These are phyloP conservation scores for Aspergillus steynii DNA, from an alignment of 495 filamentous ascomycete genomes.

Conservation along the genomic window DNA sequence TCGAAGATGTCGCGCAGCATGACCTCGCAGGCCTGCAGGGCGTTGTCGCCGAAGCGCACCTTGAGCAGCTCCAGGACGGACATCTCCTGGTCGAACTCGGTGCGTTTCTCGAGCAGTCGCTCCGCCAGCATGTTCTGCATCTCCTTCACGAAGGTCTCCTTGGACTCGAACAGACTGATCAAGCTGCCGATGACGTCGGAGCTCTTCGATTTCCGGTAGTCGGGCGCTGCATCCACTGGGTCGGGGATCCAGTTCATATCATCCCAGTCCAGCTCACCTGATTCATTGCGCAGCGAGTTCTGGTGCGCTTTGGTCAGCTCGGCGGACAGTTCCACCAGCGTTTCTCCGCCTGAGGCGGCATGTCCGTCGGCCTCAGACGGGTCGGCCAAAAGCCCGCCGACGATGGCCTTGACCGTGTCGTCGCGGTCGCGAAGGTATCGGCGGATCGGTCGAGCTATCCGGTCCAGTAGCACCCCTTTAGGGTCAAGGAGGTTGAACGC, in stretches of 20 bases:
- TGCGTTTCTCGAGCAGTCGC: conserved; percentile 71
- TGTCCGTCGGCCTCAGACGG: conserved; percentile 49
- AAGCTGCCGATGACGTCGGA: conserved; percentile 91
- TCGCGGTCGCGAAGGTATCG: conserved; percentile 90
- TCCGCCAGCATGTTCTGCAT: conserved; percentile 83
- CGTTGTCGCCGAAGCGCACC: conserved; percentile 79
- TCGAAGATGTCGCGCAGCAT: conserved; percentile 96
- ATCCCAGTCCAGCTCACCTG: conserved; percentile 78
- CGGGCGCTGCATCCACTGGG: conserved; percentile 87
- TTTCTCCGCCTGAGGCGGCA: conserved; percentile 38
- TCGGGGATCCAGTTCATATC: conserved; percentile 92
- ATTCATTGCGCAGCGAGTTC: conserved; percentile 47
- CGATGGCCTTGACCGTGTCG: conserved; percentile 85
- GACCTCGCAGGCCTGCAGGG: conserved; percentile 88
- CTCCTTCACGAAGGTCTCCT: conserved; percentile 91
- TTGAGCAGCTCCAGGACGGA: conserved; percentile 86
- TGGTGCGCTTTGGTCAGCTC: conserved; percentile 66
- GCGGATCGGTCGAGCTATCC: conserved; percentile 79
- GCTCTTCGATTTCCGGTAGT: conserved; percentile 84
- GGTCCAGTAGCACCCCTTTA: conserved; percentile 85
- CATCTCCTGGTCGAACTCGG: conserved; percentile 72
- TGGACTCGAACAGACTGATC: conserved; percentile 80
- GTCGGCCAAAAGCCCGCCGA: conserved; percentile 79
- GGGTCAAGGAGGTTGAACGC: conserved; percentile 87
- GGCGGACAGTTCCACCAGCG: conserved; percentile 71